phyloP scores from a whole-genome alignment of 1,284 basidiomycete genomes.

The Puccinia coronata region DNA sequence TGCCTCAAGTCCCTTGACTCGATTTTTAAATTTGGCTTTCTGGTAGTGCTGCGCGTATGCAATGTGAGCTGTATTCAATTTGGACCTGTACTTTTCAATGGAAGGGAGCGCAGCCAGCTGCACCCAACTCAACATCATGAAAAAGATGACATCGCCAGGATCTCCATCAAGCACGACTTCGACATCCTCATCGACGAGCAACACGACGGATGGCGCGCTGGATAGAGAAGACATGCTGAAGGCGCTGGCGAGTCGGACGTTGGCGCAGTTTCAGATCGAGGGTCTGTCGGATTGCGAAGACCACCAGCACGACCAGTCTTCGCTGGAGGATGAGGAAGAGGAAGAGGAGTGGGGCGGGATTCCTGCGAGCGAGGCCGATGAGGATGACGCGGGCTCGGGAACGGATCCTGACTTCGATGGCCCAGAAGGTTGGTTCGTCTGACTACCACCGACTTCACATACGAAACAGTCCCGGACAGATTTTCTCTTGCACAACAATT shows the following conservation, averaged over 20 bases:
- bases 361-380: slow-evolving; percentile 4
- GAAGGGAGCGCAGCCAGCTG: too few relatives aligned
- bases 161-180: neutral
- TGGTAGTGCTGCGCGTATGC: neutral
- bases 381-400: neutral
- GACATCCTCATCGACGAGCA: neutral
- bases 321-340: neutral
- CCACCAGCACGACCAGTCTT: slow-evolving; percentile 3
- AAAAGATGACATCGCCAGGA: neutral
- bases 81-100: neutral
- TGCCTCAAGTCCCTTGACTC: neutral
- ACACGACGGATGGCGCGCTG: neutral
- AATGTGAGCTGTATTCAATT: neutral
- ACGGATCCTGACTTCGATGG: slow-evolving; percentile 35
- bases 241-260: neutral
- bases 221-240: slow-evolving; percentile 7
- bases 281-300: neutral
- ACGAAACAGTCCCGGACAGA: neutral
- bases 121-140: too few relatives aligned
- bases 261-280: slow-evolving; percentile 15
- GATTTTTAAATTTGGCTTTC: neutral
- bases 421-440: slow-evolving; percentile 14
- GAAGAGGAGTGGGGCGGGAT: neutral
- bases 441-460: neutral
- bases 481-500: neutral